These are phyloP conservation scores for Cyberlindnera xishuangbannaensis DNA, from an alignment of 805 yeast species.

Conservation along the genomic window DNA sequence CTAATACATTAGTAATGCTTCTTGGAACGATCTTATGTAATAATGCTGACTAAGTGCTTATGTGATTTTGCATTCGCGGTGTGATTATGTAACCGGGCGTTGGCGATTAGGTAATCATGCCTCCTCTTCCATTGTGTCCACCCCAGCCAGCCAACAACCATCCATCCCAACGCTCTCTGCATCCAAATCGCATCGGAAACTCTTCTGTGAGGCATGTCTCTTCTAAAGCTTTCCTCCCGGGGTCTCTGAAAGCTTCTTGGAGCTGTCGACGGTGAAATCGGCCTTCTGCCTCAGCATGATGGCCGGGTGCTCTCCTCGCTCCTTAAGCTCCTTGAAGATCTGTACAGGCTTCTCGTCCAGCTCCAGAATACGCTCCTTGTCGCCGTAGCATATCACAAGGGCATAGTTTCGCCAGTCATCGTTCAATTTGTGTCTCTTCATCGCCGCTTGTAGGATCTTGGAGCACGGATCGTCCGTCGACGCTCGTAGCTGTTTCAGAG, in stretches of 20 bases:
- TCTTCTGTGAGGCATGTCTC: no score
- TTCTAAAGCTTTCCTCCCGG: slow-evolving; percentile 37
- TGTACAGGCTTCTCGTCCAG: slow-evolving; percentile 85
- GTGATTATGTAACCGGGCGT: no score
- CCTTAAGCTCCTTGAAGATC: slow-evolving; percentile 79
- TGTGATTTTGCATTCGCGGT: no score
- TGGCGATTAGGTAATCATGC: no score
- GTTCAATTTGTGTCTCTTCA: slow-evolving; percentile 75
- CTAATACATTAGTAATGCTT: no score
- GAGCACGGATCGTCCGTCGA: slow-evolving; percentile 89
- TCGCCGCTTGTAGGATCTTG: slow-evolving; percentile 80
- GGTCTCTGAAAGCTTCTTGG: slow-evolving; percentile 24
- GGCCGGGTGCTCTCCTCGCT: slow-evolving; percentile 81
- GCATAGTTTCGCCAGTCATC: slow-evolving; percentile 88
- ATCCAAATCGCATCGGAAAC: no score
- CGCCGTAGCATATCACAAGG: slow-evolving; percentile 84
- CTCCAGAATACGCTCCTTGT: slow-evolving; percentile 77
- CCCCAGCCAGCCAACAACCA: no score
- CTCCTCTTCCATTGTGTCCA: no score
- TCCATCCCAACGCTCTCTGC: no score
- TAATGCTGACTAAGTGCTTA: no score
- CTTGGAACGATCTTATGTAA: no score
- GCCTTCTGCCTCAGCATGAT: slow-evolving; percentile 88
- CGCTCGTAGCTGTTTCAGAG: slow-evolving; percentile 77
- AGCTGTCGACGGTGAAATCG: slow-evolving; percentile 33